These are phyloP conservation scores for Casaregolazyma suthepensis DNA, from an alignment of 1,139 yeast species.

Conservation along the genomic window DNA sequence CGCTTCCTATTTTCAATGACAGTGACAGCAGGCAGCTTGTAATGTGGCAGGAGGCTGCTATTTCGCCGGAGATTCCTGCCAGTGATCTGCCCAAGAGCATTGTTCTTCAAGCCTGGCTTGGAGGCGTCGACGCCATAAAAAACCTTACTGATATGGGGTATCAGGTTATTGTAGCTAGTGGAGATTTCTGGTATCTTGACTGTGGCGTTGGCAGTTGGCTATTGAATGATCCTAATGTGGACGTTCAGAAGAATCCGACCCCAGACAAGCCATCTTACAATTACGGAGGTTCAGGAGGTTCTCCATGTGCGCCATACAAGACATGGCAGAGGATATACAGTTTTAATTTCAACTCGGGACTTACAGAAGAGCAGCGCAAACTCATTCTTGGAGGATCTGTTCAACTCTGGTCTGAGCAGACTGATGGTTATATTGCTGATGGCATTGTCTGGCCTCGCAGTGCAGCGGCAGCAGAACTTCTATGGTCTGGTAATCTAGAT, in stretches of 20 bases:
- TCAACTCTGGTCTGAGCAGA: slow-evolving; percentile 44
- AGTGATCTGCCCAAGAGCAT: slow-evolving; percentile 24
- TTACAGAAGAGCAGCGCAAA: slow-evolving; percentile 33
- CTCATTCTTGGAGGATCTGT: slow-evolving; percentile 44
- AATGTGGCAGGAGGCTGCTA: slow-evolving; percentile 44
- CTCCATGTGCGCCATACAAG: slow-evolving; percentile 46
- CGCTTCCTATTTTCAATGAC: slow-evolving; percentile 33
- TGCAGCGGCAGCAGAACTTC: slow-evolving; percentile 43
- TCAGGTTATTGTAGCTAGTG: slow-evolving; percentile 38
- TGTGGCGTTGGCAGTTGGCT: slow-evolving; percentile 40
- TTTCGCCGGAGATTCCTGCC: slow-evolving; percentile 17
- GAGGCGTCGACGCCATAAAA: slow-evolving; percentile 12
- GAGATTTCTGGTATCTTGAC: slow-evolving; percentile 38
- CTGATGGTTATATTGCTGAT: slow-evolving; percentile 37
- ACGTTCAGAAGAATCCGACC: slow-evolving; percentile 21
- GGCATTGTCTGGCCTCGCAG: slow-evolving; percentile 43
- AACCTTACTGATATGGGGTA: slow-evolving; percentile 30
- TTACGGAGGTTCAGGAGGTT: slow-evolving; percentile 20
- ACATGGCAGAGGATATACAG: slow-evolving; percentile 45
- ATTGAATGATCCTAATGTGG: slow-evolving; percentile 34
- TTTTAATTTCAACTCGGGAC: slow-evolving; percentile 36
- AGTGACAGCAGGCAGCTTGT: slow-evolving; percentile 28
- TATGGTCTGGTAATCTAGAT: slow-evolving; percentile 44
- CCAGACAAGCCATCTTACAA: slow-evolving; percentile 29
- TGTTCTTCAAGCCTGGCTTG: slow-evolving; percentile 41